Evolutionary conservation across 441 rosid genomes (phyloP).

Genomic region (Erodium chrysanthum): DNA sequence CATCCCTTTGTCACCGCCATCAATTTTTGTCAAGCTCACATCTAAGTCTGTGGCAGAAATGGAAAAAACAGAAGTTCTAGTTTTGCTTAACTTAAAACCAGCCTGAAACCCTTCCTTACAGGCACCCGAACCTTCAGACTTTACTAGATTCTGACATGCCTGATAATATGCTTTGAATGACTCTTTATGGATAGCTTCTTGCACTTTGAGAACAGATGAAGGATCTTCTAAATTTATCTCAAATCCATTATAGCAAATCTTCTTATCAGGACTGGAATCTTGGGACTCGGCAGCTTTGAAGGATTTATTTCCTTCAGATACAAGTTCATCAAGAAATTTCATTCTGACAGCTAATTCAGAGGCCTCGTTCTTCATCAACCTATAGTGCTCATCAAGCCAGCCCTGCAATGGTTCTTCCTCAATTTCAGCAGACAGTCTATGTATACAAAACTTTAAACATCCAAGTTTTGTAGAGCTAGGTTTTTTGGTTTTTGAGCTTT

Average conservation of each 20-base stretch:
- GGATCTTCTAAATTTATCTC: constrained; percentile 62
- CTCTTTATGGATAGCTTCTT: constrained; percentile 61
- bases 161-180: constrained; percentile 77
- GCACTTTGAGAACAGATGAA: constrained; percentile 42
- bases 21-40: constrained; percentile 64
- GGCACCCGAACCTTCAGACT: constrained; percentile 85
- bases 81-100: constrained; percentile 74
- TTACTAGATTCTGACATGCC: constrained; percentile 72
- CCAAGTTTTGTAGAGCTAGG: constrained; percentile 69
- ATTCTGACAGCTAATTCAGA: constrained; percentile 85
- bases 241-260: constrained; percentile 43
- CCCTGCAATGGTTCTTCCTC: constrained; percentile 99
- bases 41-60: constrained; percentile 82
- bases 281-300: constrained; percentile 47
- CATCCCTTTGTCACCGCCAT: constrained; percentile 91
- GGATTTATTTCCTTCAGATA: constrained; percentile 35
- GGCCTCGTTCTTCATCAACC: constrained; percentile 75
- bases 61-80: constrained; percentile 72
- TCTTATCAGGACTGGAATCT: constrained; percentile 44
- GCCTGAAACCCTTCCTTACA: constrained; percentile 78
- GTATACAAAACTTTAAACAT: constrained; percentile 61
- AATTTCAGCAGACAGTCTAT: constrained; percentile 75
- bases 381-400: constrained; percentile 98
- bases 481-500: constrained; percentile 61
- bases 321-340: constrained; percentile 70